A percentile compares a stretch with the other conserved stretches of the same genome.
phyloP scores from a whole-genome alignment of 805 yeast genomes.

The Lipomyces mesembrius region DNA sequence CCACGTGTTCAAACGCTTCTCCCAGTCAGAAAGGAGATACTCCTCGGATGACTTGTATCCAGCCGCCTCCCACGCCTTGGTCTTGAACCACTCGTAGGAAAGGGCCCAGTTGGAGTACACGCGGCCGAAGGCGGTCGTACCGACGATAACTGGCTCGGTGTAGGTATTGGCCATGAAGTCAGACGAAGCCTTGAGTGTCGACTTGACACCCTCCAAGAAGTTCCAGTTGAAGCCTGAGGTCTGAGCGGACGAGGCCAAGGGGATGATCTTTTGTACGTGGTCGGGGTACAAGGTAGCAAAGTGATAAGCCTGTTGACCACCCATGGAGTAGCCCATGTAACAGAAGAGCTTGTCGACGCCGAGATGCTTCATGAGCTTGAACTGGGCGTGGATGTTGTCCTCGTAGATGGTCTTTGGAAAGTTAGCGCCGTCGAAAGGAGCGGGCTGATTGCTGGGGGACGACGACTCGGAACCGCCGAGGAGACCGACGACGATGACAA shows the following conservation, averaged over 20 bases:
- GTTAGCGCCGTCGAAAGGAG: slow-evolving; percentile 36
- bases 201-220: slow-evolving; percentile 37
- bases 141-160: slow-evolving; percentile 32
- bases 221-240: slow-evolving; percentile 37
- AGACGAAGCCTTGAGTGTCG: slow-evolving; percentile 28
- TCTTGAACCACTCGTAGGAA: slow-evolving; percentile 36
- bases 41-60: slow-evolving; percentile 36
- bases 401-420: slow-evolving; percentile 37
- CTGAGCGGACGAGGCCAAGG: slow-evolving; percentile 37
- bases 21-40: slow-evolving; percentile 34
- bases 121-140: slow-evolving; percentile 37
- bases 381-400: slow-evolving; percentile 37
- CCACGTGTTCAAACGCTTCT: slow-evolving; percentile 34
- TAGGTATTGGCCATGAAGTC: slow-evolving; percentile 33
- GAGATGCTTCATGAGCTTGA: slow-evolving; percentile 26
- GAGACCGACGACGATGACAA: slow-evolving; percentile 35
- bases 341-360: slow-evolving; percentile 36
- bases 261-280: slow-evolving; percentile 32
- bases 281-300: slow-evolving; percentile 36
- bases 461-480: slow-evolving; percentile 38
- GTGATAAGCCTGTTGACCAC: slow-evolving; percentile 38
- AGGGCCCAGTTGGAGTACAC: slow-evolving; percentile 39
- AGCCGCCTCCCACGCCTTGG: slow-evolving; percentile 34
- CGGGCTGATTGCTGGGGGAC: slow-evolving; percentile 36
- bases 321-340: slow-evolving; percentile 38